Percentiles rank a stretch among this genome's conserved stretches.
These are phyloP conservation scores for Colletotrichum sp. DNA, from an alignment of 2,329 filamentous ascomycete genomes.

Conservation along the genomic window DNA sequence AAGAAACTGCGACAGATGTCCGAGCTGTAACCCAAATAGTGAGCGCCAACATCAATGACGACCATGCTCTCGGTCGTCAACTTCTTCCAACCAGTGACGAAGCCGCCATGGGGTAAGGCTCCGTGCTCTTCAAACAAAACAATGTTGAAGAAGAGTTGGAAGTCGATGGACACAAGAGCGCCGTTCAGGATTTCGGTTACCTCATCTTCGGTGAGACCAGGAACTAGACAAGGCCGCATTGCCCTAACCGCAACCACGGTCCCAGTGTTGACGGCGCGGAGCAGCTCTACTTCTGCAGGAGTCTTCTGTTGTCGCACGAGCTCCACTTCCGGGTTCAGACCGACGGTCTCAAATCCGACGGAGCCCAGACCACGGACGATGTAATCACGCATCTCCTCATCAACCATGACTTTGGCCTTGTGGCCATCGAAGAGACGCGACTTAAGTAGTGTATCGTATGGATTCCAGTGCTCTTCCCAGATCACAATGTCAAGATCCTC, in stretches of 20 bases:
- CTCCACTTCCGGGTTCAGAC: constrained; percentile 59
- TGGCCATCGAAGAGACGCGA: constrained; percentile 42
- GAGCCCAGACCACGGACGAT: constrained; percentile 60
- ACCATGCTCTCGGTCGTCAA: constrained; percentile 61
- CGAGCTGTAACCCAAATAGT: constrained; percentile 66
- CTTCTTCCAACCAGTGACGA: constrained; percentile 54
- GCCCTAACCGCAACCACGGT: constrained; percentile 65
- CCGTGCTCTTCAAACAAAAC: constrained; percentile 65
- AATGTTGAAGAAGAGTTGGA: constrained; percentile 67
- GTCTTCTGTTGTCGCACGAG: constrained; percentile 64
- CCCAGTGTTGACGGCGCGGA: constrained; percentile 67
- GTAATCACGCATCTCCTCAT: constrained; percentile 69
- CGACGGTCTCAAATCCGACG: constrained; percentile 61
- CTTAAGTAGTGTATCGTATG: constrained; percentile 58
- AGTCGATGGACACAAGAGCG: constrained; percentile 56
- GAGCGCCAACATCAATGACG: constrained; percentile 67
- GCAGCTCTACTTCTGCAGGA: constrained; percentile 57
- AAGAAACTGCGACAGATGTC: constrained; percentile 70
- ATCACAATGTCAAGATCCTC: constrained; percentile 57
- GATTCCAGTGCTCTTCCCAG: constrained; percentile 71
- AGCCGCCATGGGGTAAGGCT: constrained; percentile 58
- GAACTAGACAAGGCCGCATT: constrained; percentile 59
- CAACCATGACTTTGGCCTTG: constrained; percentile 58
- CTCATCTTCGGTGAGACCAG: constrained; percentile 62
- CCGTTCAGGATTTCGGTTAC: constrained; percentile 61